Evolutionary conservation across 306 rosid genomes (phyloP), one percentile per base, ranked within the genome.

Genomic region (Citrullus colocynthis): DNA sequence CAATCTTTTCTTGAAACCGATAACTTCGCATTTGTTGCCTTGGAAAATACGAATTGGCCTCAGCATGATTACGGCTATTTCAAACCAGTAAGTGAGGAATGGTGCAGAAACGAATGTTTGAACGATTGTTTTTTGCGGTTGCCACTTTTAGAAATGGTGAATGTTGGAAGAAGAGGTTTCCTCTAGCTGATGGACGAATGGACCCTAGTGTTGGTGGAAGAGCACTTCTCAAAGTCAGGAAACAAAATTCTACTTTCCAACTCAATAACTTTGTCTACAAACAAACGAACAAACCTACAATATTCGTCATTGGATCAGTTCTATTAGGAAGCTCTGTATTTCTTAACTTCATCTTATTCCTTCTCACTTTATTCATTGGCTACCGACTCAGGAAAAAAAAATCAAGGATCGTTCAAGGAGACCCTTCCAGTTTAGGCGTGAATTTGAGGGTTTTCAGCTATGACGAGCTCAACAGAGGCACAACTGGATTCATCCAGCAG

Each of bases 281-380:
- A 81, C 32, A 79, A 39, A 21, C n/a, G 69, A 11, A 32, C 48
- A 78, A 70, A 7, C 72, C 86, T 37, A 17, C 79, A 82, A 45
- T 83, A 16, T 3, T 17, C 41, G 2, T 86, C 57, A 48, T 78
- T 37, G 82, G 70, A 7, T 81, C 88, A 12, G 79, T 82, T 41
- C 93, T 87, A 34, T 77, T 88, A 2, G 73, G 91, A 28, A 56
- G 81, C 76, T 90, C 87, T 8, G 80, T 63, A 34, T 76, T 78
- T 56, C 76, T 91, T 20, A 80, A 88, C 82, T 2, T 79, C 30
- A 71, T 61, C n/a, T 74, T 67, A 2, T n/a, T 69, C 62, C 78
- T 52, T 1, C 78, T 74, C 62, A 14, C 80, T 9, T 73, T 82
- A 79, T 6, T 82, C 5, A 7, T 80, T 37, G 49, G 75, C n/a